These are phyloP conservation scores for Alliaria petiolata DNA, from an alignment of 345 rosid species.

Conservation along the genomic window DNA sequence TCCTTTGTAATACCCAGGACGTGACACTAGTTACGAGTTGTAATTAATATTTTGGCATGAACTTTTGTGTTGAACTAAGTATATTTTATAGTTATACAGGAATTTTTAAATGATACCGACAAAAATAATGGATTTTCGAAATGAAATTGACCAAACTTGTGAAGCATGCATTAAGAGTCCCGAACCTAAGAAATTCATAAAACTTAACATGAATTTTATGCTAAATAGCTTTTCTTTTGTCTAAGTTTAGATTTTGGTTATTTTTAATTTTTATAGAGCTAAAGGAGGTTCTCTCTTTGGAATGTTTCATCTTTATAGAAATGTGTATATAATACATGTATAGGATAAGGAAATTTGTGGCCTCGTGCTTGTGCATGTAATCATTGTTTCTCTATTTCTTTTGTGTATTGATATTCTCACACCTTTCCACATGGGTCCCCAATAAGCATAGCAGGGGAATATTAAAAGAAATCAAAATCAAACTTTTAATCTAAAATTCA, in stretches of 20 bases:
- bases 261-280: neutral
- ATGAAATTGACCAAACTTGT: neutral
- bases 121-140: neutral
- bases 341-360: constrained; percentile 26
- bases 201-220: neutral
- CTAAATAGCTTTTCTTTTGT: neutral
- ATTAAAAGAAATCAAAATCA: neutral
- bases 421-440: constrained; percentile 8
- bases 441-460: neutral
- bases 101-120: neutral
- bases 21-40: neutral
- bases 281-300: neutral
- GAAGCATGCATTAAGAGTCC: neutral
- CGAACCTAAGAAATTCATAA: neutral
- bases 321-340: constrained; percentile 5
- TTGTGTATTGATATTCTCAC: constrained; percentile 16
- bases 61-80: neutral
- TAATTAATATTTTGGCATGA: neutral
- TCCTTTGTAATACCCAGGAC: neutral
- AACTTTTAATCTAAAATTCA: neutral
- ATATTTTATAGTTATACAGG: neutral
- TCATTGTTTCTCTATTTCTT: constrained; percentile 23
- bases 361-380: constrained; percentile 38
- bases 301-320: constrained; percentile 9
- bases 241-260: neutral